Evolutionary conservation across 148 eudicot species (phyloP).

Genomic region (Pharnaceum exiguum): DNA sequence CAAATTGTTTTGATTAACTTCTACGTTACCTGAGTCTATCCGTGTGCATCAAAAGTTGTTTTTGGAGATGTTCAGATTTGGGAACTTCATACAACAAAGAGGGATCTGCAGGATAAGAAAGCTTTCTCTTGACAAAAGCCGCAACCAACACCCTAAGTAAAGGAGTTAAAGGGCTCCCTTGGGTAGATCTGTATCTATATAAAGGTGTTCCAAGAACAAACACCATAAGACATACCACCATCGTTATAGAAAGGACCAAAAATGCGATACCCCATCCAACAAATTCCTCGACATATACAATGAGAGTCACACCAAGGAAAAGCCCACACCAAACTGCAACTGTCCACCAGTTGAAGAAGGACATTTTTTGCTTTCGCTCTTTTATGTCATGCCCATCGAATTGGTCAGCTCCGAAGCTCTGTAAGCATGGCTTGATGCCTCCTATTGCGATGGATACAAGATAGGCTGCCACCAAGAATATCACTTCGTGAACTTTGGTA

Average conservation of each 20-base stretch:
- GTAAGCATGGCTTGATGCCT: constrained; percentile 72
- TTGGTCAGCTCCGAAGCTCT: constrained; percentile 89
- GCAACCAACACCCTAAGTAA: constrained; percentile 68
- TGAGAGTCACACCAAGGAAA: constrained; percentile 57
- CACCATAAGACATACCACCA: constrained; percentile 39
- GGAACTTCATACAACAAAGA: constrained; percentile 20
- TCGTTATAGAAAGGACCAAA: constrained; percentile 33
- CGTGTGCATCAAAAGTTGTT: constrained; percentile 22
- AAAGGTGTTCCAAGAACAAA: constrained; percentile 55
- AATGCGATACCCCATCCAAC: constrained; percentile 59
- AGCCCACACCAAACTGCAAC: constrained; percentile 57
- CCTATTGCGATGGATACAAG: constrained; percentile 70
- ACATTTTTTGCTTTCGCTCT: constrained; percentile 63
- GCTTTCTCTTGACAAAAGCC: constrained; percentile 51
- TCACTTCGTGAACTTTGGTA: constrained; percentile 37
- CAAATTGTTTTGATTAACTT: too few relatives aligned
- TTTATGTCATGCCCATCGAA: constrained; percentile 58
- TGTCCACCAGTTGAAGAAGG: constrained; percentile 88
- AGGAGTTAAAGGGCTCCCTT: constrained; percentile 66
- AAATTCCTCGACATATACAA: constrained; percentile 72
- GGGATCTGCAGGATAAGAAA: constrained; percentile 38
- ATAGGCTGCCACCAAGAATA: constrained; percentile 61
- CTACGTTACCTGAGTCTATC: constrained; percentile 22
- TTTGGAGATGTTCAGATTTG: constrained; percentile 3
- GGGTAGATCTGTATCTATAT: constrained; percentile 53